Conservation (phyloP, 2,329 filamentous ascomycete genomes). For the Kalmusia sp. region DNA sequence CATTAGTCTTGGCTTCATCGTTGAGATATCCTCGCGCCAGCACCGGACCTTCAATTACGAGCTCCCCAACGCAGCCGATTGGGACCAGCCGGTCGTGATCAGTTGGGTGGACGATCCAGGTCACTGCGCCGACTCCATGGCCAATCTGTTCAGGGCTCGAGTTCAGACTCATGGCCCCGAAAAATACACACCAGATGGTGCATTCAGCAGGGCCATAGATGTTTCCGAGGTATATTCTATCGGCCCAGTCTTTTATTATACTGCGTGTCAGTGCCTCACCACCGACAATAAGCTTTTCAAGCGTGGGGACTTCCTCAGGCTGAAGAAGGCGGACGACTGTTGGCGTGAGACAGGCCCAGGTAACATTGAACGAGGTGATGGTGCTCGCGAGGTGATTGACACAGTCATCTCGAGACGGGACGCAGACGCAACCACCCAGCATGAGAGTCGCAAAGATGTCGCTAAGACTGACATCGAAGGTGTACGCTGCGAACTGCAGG, state of each 20-base stretch:
- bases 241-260: slow-evolving; percentile 44
- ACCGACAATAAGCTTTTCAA: slow-evolving; percentile 35
- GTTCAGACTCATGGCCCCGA: slow-evolving; percentile 32
- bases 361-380: slow-evolving; percentile 44
- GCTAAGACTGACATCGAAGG: slow-evolving; percentile 56
- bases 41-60: slow-evolving; percentile 49
- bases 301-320: slow-evolving; percentile 30
- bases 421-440: slow-evolving; percentile 56
- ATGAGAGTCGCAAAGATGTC: slow-evolving; percentile 56
- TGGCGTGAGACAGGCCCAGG: slow-evolving; percentile 55
- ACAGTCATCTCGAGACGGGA: slow-evolving; percentile 56
- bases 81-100: slow-evolving; percentile 45
- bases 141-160: slow-evolving; percentile 45
- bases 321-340: slow-evolving; percentile 42
- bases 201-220: slow-evolving; percentile 51
- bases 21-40: slow-evolving; percentile 40
- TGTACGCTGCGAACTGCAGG: slow-evolving; percentile 56
- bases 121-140: slow-evolving; percentile 31
- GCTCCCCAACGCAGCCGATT: slow-evolving; percentile 49
- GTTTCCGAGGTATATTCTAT: slow-evolving; percentile 43
- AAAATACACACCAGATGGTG: slow-evolving; percentile 40
- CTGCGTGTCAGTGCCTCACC: slow-evolving; percentile 42
- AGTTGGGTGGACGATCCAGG: slow-evolving; percentile 48
- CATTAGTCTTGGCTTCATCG: slow-evolving; percentile 36
- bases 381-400: slow-evolving; percentile 54